Percentiles rank a stretch among this genome's conserved stretches.
phyloP scores from a whole-genome alignment of 2,329 filamentous ascomycete genomes.

The Pyrenophora graminea region DNA sequence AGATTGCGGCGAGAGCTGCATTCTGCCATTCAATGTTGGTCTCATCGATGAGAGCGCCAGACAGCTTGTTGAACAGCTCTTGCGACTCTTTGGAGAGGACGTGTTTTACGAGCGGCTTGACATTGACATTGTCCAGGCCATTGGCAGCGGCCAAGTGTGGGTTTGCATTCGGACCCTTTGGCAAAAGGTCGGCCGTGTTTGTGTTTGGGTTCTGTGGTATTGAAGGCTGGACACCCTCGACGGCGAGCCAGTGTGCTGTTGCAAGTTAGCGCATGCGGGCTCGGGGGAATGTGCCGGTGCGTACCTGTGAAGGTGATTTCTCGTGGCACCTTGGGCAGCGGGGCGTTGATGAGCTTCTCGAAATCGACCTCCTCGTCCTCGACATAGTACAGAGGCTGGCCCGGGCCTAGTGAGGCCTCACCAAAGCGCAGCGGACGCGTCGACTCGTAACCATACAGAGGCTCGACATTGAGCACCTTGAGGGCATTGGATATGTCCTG shows the following conservation, averaged over 20 bases:
- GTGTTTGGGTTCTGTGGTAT: conserved; percentile 95
- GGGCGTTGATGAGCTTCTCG: conserved; percentile 97
- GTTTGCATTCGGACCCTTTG: conserved; percentile 88
- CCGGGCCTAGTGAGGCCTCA: conserved; percentile 89
- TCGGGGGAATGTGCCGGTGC: conserved; percentile 19
- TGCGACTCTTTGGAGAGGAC: conserved; percentile 94
- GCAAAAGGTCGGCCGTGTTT: conserved; percentile 82
- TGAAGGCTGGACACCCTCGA: conserved; percentile 94
- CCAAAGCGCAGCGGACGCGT: conserved; percentile 87
- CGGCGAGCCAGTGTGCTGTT: conserved; percentile 91
- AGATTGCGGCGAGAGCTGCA: conserved; percentile 82
- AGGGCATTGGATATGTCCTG: conserved; percentile 88
- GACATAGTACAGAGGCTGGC: conserved; percentile 94
- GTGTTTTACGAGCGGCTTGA: conserved; percentile 93
- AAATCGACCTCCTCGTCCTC: conserved; percentile 99
- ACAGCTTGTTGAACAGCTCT: conserved; percentile 95
- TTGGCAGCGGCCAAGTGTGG: conserved; percentile 80
- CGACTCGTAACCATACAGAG: conserved; percentile 94
- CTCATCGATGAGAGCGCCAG: conserved; percentile 84
- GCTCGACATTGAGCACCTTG: conserved; percentile 86
- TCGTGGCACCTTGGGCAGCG: conserved; percentile 89
- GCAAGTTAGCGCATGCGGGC: conserved; percentile 11
- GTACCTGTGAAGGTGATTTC: conserved; percentile 89
- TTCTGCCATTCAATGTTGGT: conserved; percentile 83
- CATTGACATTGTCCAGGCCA: conserved; percentile 78